These are phyloP conservation scores for Austroboletus novae-zelandiae DNA, from an alignment of 1,284 basidiomycete genomes.

Conservation along the genomic window DNA sequence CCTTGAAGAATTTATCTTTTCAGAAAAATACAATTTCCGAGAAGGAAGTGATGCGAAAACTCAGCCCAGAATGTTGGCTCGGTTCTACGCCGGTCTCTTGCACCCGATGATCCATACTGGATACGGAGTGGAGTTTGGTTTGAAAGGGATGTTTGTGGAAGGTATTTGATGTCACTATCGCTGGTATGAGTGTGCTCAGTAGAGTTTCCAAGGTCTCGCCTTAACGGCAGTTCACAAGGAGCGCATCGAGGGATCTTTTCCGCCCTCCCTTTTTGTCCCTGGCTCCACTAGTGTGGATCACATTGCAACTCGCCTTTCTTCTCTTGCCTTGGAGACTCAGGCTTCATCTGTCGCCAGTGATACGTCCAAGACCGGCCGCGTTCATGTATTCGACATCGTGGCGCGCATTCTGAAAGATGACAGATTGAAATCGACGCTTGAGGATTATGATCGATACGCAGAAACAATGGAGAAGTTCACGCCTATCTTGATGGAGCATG, in stretches of 20 bases:
- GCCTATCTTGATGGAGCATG: conserved; percentile 11
- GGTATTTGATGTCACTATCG: conserved; percentile 13
- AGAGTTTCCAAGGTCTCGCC: conserved; percentile 25
- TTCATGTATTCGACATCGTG: conserved; percentile 28
- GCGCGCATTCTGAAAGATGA: conserved; percentile 29
- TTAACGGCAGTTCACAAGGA: conserved; percentile 15
- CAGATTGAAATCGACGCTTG: conserved; percentile 4
- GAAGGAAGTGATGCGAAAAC: conserved; percentile 8
- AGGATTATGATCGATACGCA: background rate
- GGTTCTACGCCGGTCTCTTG: conserved; percentile 24
- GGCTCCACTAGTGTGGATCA: background rate
- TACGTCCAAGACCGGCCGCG: conserved; percentile 6
- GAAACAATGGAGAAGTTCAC: conserved; percentile 5
- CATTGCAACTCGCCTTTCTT: conserved; percentile 5
- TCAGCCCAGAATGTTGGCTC: conserved; percentile 26
- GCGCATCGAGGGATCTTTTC: conserved; percentile 19
- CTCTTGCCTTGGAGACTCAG: conserved; percentile 9
- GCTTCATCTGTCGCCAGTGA: background rate
- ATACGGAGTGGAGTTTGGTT: conserved; percentile 31
- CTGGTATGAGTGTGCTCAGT: background rate
- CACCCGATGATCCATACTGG: conserved; percentile 32
- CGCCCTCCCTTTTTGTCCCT: conserved; percentile 12
- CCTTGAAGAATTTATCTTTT: conserved; percentile 60
- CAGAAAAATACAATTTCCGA: conserved; percentile 46
- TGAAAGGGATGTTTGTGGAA: conserved; percentile 32